Conservation (phyloP, 768 basidiomycete genomes). For the Agaricus subrufescens region DNA sequence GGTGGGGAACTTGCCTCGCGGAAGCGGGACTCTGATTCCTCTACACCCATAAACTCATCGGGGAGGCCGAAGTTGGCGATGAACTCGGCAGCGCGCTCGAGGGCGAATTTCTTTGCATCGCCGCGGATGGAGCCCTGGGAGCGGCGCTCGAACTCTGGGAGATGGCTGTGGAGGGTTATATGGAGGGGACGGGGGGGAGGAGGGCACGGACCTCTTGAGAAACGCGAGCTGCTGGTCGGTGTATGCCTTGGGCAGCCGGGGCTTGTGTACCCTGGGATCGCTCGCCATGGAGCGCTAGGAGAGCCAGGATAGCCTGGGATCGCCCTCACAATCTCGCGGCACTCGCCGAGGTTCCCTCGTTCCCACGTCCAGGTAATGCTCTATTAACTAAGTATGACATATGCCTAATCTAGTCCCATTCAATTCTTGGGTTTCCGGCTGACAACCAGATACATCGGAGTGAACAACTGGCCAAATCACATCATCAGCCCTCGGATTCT, state of each 20-base stretch:
- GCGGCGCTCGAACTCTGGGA: constrained; percentile 54
- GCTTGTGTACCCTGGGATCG: constrained; percentile 63
- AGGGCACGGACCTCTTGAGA: constrained; percentile 38
- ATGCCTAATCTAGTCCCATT: constrained; percentile 13
- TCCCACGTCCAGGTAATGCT: constrained; percentile 4
- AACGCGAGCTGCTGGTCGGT: constrained; percentile 59
- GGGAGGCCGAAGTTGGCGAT: constrained; percentile 56
- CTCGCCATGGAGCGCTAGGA: constrained; percentile 32
- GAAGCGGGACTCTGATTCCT: constrained; percentile 57
- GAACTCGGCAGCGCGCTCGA: constrained; percentile 59
- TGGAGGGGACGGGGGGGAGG: neutral
- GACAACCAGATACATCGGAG: constrained; percentile 80
- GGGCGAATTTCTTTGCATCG: constrained; percentile 66
- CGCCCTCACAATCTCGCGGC: constrained; percentile 8
- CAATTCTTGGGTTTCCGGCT: constrained; percentile 50
- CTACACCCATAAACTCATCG: constrained; percentile 45
- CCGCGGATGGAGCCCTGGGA: constrained; percentile 57
- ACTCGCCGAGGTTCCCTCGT: constrained; percentile 7
- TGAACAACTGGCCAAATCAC: constrained; percentile 57
- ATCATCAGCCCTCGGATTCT: constrained; percentile 15
- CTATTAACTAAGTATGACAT: constrained; percentile 9
- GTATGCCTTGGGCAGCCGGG: constrained; percentile 61
- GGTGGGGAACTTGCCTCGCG: constrained; percentile 42
- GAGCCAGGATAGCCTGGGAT: constrained; percentile 16
- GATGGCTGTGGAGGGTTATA: constrained; percentile 26